phyloP scores from a whole-genome alignment of 2,329 filamentous ascomycete species.

The Neocatenulostroma microsporum region DNA sequence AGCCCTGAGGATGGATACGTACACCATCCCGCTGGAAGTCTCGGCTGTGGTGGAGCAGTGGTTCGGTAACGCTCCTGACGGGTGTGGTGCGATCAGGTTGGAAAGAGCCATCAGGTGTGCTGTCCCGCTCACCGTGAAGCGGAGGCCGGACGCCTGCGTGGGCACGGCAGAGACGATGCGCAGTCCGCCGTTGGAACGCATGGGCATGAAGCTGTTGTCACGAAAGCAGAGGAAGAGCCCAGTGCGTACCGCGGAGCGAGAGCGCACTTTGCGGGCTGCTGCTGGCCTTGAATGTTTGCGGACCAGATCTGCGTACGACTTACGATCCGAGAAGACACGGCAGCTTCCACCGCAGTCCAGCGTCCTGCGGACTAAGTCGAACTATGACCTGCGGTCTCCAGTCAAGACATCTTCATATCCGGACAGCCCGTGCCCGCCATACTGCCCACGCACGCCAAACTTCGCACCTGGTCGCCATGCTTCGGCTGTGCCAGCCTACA shows the following conservation, averaged over 20 bases:
- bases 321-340: background rate
- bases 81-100: slow-evolving; percentile 13
- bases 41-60: slow-evolving; percentile 11
- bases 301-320: too few relatives aligned
- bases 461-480: too few relatives aligned
- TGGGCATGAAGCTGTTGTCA: background rate
- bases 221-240: background rate
- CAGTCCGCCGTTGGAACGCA: slow-evolving; percentile 4
- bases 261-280: too few relatives aligned
- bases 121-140: slow-evolving; percentile 19
- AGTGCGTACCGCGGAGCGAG: background rate
- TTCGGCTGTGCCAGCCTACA: too few relatives aligned
- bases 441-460: too few relatives aligned
- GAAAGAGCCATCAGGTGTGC: slow-evolving; percentile 17
- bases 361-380: background rate
- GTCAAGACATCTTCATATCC: too few relatives aligned
- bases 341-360: background rate
- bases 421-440: too few relatives aligned
- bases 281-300: too few relatives aligned
- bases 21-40: slow-evolving; percentile 19
- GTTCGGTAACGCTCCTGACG: too few relatives aligned
- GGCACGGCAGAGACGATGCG: background rate
- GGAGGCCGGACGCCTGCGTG: slow-evolving; percentile 15
- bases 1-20: slow-evolving; percentile 15
- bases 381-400: background rate